phyloP scores from a whole-genome alignment of 2,329 filamentous ascomycete genomes.

The Endothia cerciana region DNA sequence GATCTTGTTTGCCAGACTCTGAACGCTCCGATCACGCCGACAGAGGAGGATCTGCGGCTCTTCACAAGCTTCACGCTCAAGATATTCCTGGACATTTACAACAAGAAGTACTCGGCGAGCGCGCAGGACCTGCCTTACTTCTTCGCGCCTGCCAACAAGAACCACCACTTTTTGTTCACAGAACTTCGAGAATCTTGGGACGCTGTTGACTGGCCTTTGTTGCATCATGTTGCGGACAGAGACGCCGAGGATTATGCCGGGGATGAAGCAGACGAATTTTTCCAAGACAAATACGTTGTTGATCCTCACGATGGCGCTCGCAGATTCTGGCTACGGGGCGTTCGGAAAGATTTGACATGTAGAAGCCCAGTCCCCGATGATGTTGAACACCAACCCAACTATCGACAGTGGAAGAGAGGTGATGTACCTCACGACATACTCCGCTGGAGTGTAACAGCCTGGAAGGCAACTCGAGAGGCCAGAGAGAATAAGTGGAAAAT shows the following conservation, averaged over 20 bases:
- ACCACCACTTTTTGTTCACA: conserved; percentile 37
- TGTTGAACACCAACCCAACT: conserved; percentile 49
- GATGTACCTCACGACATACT: conserved; percentile 65
- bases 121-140: conserved; percentile 77
- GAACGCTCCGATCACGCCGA: conserved; percentile 46
- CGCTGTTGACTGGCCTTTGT: conserved; percentile 65
- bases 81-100: conserved; percentile 84
- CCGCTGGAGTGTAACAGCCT: conserved; percentile 72
- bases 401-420: conserved; percentile 46
- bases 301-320: conserved; percentile 67
- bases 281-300: conserved; percentile 55
- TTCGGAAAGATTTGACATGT: conserved; percentile 63
- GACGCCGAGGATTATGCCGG: conserved; percentile 46
- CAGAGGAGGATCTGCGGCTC: conserved; percentile 49
- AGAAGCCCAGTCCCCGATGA: conserved; percentile 66
- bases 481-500: conserved; percentile 54
- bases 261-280: conserved; percentile 52
- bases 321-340: conserved; percentile 59
- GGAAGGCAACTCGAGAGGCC: conserved; percentile 27
- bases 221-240: conserved; percentile 46
- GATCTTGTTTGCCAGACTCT: conserved; percentile 56
- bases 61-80: conserved; percentile 76
- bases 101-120: conserved; percentile 76
- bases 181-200: conserved; percentile 31
- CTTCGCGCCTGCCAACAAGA: conserved; percentile 62